A percentile compares a stretch with the other conserved stretches of the same genome.
Conservation (phyloP, 2,329 filamentous ascomycete species). For the Diaporthe australafricana region DNA sequence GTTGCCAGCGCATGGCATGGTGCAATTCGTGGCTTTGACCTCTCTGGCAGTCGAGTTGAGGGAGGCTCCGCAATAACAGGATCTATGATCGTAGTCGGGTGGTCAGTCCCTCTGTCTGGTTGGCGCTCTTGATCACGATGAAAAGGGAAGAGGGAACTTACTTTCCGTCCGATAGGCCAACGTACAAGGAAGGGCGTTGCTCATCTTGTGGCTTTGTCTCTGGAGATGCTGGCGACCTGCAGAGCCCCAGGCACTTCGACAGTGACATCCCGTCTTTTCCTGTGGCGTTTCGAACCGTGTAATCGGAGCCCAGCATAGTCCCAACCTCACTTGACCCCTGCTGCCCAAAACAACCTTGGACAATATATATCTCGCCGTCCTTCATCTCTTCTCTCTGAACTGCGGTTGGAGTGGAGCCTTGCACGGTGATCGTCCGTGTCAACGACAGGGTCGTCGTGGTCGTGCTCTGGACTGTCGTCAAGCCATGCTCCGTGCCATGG, state of each 20-base stretch:
- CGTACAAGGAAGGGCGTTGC: constrained; percentile 1
- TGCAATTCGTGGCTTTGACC: constrained; percentile 4
- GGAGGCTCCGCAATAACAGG: constrained; percentile 32
- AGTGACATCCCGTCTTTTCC: neutral
- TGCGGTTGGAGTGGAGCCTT: neutral
- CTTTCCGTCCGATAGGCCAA: constrained; percentile 28
- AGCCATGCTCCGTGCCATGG: neutral
- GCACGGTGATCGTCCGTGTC: constrained; percentile 19
- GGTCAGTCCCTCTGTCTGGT: neutral
- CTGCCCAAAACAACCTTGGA: constrained; percentile 32
- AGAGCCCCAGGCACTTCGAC: constrained; percentile 24
- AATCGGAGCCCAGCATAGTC: constrained; percentile 13
- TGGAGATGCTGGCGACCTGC: neutral
- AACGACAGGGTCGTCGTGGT: constrained; percentile 1
- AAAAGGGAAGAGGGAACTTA: neutral
- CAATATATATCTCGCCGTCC: constrained; percentile 2
- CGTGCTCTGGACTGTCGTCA: neutral
- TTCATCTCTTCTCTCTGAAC: neutral
- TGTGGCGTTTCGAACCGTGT: neutral
- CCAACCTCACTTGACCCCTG: neutral
- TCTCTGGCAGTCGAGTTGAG: neutral
- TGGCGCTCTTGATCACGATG: neutral
- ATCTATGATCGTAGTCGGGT: neutral
- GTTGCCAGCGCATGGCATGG: constrained; percentile 13
- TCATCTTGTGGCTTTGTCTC: neutral